Evolutionary conservation across 2,329 filamentous ascomycete genomes (phyloP).

Genomic region (Nigrospora sphaerica): DNA sequence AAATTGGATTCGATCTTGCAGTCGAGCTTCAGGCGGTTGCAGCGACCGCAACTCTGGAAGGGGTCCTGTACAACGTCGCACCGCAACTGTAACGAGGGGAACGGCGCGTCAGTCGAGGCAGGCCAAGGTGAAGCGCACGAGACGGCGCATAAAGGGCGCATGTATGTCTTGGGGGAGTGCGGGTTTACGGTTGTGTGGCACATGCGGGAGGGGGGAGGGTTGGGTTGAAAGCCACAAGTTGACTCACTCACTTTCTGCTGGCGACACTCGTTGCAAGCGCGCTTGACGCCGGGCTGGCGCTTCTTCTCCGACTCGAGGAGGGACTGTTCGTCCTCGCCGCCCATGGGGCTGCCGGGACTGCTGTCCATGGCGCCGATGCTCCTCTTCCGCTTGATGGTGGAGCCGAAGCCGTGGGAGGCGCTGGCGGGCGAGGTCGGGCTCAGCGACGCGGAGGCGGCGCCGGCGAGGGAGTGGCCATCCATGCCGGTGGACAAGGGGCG

Average conservation of each 20-base stretch:
- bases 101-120: too few species aligned
- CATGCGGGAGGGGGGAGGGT: background rate
- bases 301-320: slow-evolving; percentile 50
- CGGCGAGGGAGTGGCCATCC: slow-evolving; percentile 39
- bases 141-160: background rate
- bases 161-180: slow-evolving; percentile 3
- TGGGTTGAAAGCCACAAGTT: background rate
- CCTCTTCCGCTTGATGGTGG: slow-evolving; percentile 51
- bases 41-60: slow-evolving; percentile 70
- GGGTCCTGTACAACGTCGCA: slow-evolving; percentile 81
- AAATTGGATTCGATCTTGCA: slow-evolving; percentile 87
- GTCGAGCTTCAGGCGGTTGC: slow-evolving; percentile 69
- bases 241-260: slow-evolving; percentile 68
- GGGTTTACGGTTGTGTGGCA: background rate
- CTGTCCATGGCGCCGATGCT: slow-evolving; percentile 47
- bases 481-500: slow-evolving; percentile 24
- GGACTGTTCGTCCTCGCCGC: slow-evolving; percentile 49
- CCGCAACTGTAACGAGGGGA: slow-evolving; percentile 49
- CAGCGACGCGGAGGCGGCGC: slow-evolving; percentile 39
- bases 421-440: slow-evolving; percentile 51
- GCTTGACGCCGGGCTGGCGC: slow-evolving; percentile 63
- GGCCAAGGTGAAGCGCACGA: too few species aligned
- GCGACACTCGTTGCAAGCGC: slow-evolving; percentile 78
- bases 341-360: slow-evolving; percentile 48
- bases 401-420: slow-evolving; percentile 34